Evolutionary conservation across 805 yeast species (phyloP), one percentile per base, ranked within the genome.

Genomic region (Maudiozyma saulgeensis): DNA sequence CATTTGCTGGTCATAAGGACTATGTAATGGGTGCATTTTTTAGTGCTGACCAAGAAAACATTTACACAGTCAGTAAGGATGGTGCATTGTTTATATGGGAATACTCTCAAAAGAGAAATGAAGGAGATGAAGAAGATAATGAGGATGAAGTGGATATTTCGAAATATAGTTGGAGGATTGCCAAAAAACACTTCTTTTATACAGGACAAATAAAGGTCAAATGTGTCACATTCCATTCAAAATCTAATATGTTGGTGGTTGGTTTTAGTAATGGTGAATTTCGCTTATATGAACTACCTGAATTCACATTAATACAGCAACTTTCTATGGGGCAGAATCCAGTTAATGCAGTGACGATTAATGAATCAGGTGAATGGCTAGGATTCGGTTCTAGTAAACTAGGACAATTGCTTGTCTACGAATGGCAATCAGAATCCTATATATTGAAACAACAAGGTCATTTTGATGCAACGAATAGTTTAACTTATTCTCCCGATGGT

Each of bases 381-480:
- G 96, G 96, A 0, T 87, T 93, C 66, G 99, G 99, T 4, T 89
- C 97, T 0, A 70, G 88, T 34, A 82, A 81, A 61, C 67, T 87
- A 28, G 99, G 99, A n/a, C 99, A 93, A 68, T 70, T 93, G 51
- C 70, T 93, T 50, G 99, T 93, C 0, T 93, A 95, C 73, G 99
- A 93, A 73, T 93, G 99, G 99, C 96, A 93, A 70, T 86, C 96
- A 4, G 99, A 93, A 66, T 87, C 96, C 0, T 93, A 91, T 63
- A 84, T 93, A 44, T 72, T 93, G 55, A 90, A 91, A 63, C 99
- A 93, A 64, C 99, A 93, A 68, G 97, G 98, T 23, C 99, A 93
- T 68, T 91, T 87, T 62, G 99, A 93, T 66, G 74, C 96, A 0
- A 79, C 89, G 66, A 91, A 88, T 61, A 75, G 88, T 15, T 63